Evolutionary conservation across 495 filamentous ascomycete species (phyloP).

Genomic region (Entonaema liquescens): DNA sequence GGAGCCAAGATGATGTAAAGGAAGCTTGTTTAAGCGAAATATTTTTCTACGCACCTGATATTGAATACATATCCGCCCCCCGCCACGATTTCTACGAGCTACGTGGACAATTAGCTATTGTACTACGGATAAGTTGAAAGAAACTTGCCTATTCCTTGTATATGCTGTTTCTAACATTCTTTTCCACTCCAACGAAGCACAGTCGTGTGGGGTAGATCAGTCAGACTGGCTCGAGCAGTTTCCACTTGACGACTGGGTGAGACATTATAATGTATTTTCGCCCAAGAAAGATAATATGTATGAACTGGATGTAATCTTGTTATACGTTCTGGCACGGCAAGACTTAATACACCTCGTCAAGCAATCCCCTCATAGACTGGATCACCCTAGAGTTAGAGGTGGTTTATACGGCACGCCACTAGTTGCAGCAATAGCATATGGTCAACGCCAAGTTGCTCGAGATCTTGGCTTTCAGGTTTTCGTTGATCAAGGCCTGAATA

Average conservation of each 20-base stretch:
- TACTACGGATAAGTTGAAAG: neutral
- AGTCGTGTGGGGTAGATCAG: neutral
- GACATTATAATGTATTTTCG: neutral
- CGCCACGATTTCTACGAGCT: no score
- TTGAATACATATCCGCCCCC: no score
- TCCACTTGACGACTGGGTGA: neutral
- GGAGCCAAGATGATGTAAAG: neutral
- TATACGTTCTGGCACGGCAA: neutral
- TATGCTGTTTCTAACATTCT: neutral
- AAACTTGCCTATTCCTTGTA: neutral
- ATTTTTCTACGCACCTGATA: neutral
- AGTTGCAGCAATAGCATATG: neutral
- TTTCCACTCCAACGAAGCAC: neutral
- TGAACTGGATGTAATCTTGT: neutral
- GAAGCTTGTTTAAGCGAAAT: neutral
- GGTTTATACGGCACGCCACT: neutral
- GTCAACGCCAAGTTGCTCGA: neutral
- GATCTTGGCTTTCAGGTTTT: conserved; percentile 1
- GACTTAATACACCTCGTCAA: neutral
- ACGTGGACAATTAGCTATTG: neutral
- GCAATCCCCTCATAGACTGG: neutral
- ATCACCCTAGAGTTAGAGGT: neutral
- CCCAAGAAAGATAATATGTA: fast-evolving
- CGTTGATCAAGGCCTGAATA: neutral
- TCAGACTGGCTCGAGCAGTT: neutral